Conservation (phyloP, 495 filamentous ascomycete genomes). For the Trichoderma gamsii region DNA sequence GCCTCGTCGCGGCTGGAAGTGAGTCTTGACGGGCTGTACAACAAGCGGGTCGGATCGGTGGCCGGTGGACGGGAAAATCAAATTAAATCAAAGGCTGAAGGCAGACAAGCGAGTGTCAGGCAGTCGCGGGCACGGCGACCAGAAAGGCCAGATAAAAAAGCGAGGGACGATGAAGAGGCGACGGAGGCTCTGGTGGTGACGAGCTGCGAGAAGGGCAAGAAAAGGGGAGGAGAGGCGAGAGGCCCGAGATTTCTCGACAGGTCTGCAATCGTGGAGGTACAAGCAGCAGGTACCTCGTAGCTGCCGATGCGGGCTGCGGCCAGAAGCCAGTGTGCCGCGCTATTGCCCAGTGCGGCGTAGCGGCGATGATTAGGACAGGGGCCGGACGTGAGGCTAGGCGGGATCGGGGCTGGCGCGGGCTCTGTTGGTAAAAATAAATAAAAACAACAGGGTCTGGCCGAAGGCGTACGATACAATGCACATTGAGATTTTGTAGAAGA, state of each 20-base stretch:
- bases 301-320: background rate
- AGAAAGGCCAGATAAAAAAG: background rate
- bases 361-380: background rate
- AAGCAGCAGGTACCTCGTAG: slow-evolving; percentile 1
- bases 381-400: background rate
- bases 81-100: background rate
- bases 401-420: background rate
- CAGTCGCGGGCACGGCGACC: background rate
- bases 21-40: background rate
- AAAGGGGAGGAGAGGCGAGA: background rate
- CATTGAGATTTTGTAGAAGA: too few species aligned
- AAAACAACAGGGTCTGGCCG: background rate
- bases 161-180: background rate
- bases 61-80: slow-evolving; percentile 4
- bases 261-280: background rate
- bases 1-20: background rate
- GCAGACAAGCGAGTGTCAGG: slow-evolving; percentile 2
- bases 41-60: slow-evolving; percentile 11
- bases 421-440: background rate
- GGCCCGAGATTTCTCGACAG: background rate
- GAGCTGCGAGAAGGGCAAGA: background rate
- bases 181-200: background rate
- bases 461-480: background rate
- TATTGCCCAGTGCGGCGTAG: background rate
- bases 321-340: background rate